Evolutionary conservation across 129 eudicot species (phyloP).

Genomic region (Lactuca sativa): DNA sequence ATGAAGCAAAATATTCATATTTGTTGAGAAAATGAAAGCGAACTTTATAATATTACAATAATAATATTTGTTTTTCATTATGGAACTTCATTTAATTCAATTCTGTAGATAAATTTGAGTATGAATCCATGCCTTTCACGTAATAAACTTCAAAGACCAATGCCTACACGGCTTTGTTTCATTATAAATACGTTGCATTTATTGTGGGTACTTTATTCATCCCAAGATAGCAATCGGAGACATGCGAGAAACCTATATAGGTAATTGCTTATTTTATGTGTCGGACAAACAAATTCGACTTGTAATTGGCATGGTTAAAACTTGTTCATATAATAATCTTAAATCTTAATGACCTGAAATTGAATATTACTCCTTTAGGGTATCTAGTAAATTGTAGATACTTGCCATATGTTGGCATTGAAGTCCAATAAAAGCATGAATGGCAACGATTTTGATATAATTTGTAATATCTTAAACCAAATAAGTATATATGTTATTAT

Average conservation of each 20-base stretch:
- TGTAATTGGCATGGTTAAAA: not conserved
- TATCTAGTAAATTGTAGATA: not conserved
- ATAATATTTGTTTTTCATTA: not conserved
- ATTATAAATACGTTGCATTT: slow-evolving; percentile 8
- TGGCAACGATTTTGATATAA: not conserved
- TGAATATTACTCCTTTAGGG: not conserved
- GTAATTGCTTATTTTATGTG: slow-evolving; percentile 6
- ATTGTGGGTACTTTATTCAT: not conserved
- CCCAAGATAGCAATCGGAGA: not conserved
- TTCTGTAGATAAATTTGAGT: not conserved
- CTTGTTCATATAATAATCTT: not conserved
- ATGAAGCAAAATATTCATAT: not conserved
- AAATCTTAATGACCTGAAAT: not conserved
- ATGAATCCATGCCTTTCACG: slow-evolving; percentile 3
- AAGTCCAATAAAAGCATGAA: not conserved
- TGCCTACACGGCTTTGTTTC: slow-evolving; percentile 1
- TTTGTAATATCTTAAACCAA: not conserved
- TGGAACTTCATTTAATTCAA: not conserved
- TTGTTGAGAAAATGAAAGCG: no score
- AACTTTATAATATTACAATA: no score
- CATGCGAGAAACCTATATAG: not conserved
- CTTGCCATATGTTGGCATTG: not conserved
- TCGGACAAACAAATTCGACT: not conserved
- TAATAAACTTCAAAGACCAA: slow-evolving; percentile 4
- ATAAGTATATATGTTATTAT: no score